Base-by-base conservation (phyloP, 352 stramenopile genomes). In the Bremia lactucae region DNA sequence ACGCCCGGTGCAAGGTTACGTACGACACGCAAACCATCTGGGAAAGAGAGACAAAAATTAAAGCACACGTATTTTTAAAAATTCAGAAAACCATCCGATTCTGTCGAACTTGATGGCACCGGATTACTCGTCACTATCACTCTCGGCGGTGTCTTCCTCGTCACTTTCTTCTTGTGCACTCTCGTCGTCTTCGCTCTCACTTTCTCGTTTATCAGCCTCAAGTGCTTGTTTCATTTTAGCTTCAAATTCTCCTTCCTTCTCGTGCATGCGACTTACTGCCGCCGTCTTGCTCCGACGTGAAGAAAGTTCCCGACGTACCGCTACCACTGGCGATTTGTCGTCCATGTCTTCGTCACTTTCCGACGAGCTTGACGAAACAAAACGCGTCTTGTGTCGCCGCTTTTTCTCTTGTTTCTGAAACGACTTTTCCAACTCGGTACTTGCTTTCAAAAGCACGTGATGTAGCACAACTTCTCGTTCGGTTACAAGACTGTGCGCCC, bases 261-360 rank as follows among this genome's bases (percentile, higher is more conserved):
- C 46, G 18, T 73, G 68, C 65, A 85, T 85, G 8, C 72, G 68
- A 46, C 59, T 72, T 24, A 76, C 64, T 8, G 72, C 72, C 1
- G 70, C 58, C 6, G 61, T 66, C 41, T 76, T 84, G 42, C 68
- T 82, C 24, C 75, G 62, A 23, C 72, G 68, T 25, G 68, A 64
- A 5, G 64, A 73, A 6, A 66, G 25, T 18, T 75, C 55, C 8
- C 70, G 72, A 0, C 60, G 63, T 18, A 36, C 15, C 0, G 48
- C 45, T 5, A 34, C 44, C 11, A 33, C 21, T 5, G 18, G 34
- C 1, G 54, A 33, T 3, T 67, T 34, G 0, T 62, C 52, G 2
- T 55, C 55, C 15, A 21, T 24, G 6, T 58, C 46, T 18, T 59
- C 61, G 13, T 66, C 50, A 14, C 55, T 66, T 11, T 62, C 63